Conservation (phyloP, 164 flowering plant genomes). For the Liriodendron chinense region DNA sequence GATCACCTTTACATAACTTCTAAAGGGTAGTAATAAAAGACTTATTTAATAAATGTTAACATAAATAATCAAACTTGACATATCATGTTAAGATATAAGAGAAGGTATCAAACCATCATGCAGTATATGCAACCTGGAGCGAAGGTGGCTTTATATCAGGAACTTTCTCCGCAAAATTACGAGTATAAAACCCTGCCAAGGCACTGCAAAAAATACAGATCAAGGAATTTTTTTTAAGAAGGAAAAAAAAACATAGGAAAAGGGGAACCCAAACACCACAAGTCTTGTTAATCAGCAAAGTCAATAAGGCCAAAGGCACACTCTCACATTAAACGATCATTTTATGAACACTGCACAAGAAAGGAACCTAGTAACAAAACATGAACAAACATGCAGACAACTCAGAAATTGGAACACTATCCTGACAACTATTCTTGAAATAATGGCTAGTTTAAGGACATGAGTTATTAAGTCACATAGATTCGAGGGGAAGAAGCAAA, state of each 20-base stretch:
- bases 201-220: slow-evolving; percentile 57
- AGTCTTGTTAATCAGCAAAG: not conserved
- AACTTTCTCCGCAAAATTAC: slow-evolving; percentile 69
- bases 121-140: slow-evolving; percentile 62
- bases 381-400: not conserved
- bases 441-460: not conserved
- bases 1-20: too few relatives aligned
- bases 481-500: too few relatives aligned
- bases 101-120: slow-evolving; percentile 6
- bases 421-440: not conserved
- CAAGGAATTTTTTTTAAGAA: slow-evolving; percentile 1
- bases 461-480: not conserved
- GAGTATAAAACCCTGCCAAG: slow-evolving; percentile 88
- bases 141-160: slow-evolving; percentile 84
- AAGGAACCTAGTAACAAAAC: not conserved
- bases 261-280: not conserved
- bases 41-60: too few relatives aligned
- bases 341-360: not conserved
- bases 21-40: too few relatives aligned
- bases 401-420: not conserved
- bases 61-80: not conserved
- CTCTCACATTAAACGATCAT: not conserved
- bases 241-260: not conserved
- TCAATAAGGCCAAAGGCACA: not conserved
- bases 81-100: not conserved